These are phyloP conservation scores for Annulohypoxylon moriforme DNA, from an alignment of 495 filamentous ascomycete species.

Conservation along the genomic window DNA sequence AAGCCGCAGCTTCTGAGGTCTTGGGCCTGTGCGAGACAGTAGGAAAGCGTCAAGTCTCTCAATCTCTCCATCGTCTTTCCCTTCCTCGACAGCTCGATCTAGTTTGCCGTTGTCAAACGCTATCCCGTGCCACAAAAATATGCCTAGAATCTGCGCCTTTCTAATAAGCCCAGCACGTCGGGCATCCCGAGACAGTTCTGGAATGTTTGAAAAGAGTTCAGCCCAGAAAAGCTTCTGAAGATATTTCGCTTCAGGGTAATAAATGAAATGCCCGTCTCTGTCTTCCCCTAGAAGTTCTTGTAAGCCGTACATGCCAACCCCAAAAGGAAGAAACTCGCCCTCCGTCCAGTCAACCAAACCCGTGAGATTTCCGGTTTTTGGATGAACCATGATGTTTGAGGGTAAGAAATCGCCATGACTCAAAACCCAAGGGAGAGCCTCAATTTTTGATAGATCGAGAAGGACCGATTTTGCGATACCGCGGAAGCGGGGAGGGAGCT, in stretches of 20 bases:
- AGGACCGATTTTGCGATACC: conserved; percentile 46
- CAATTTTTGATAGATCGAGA: conserved; percentile 50
- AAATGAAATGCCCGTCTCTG: conserved; percentile 50
- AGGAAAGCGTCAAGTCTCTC: conserved; percentile 55
- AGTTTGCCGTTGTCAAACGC: conserved; percentile 68
- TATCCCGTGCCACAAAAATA: conserved; percentile 70
- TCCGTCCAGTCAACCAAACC: conserved; percentile 73
- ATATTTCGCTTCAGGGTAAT: conserved; percentile 53
- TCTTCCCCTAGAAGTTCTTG: conserved; percentile 64
- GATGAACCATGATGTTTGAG: conserved; percentile 64
- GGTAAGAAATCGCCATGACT: conserved; percentile 68
- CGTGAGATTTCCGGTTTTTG: conserved; percentile 48
- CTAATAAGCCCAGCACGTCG: conserved; percentile 47
- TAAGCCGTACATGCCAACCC: conserved; percentile 65
- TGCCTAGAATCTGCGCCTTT: conserved; percentile 60
- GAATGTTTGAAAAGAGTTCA: conserved; percentile 51
- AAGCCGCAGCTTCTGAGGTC: conserved; percentile 3
- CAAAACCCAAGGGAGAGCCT: conserved; percentile 61
- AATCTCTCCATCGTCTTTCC: conserved; percentile 61
- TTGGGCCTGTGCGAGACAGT: conserved; percentile 10
- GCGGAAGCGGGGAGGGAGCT: conserved; percentile 55
- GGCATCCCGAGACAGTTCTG: conserved; percentile 45
- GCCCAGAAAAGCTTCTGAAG: conserved; percentile 63
- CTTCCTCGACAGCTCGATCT: conserved; percentile 62
- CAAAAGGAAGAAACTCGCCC: conserved; percentile 66